Conservation (phyloP, 257 asterid species). For the Thymus quinquecostatus region DNA sequence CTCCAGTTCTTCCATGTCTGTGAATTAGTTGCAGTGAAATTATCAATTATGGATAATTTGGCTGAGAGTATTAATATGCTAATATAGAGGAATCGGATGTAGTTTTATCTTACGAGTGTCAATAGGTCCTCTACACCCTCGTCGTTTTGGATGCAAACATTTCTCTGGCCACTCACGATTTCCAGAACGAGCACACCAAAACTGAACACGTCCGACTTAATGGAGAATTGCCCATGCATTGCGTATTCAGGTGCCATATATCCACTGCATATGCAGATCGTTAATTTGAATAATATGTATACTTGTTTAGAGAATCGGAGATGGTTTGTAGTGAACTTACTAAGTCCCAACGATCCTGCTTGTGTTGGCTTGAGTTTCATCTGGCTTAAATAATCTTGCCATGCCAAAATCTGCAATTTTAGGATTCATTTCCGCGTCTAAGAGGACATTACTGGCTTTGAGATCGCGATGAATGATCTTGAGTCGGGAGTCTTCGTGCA, state of each 20-base stretch:
- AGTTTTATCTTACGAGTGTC: constrained; percentile 28
- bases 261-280: constrained; percentile 28
- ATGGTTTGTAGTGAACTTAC: constrained; percentile 34
- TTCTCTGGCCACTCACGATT: constrained; percentile 35
- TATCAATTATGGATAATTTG: not conserved
- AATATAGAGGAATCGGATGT: not conserved
- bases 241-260: constrained; percentile 38
- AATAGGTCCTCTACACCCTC: constrained; percentile 29
- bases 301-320: not conserved
- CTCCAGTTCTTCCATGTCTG: constrained; percentile 34
- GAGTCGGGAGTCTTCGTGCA: constrained; percentile 53
- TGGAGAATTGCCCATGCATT: constrained; percentile 32
- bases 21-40: constrained; percentile 4
- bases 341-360: constrained; percentile 49
- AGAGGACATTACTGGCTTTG: constrained; percentile 45
- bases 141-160: constrained; percentile 21
- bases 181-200: constrained; percentile 34
- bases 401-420: constrained; percentile 64
- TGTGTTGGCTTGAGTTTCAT: constrained; percentile 44
- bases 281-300: not conserved
- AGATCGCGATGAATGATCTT: constrained; percentile 54
- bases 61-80: not conserved
- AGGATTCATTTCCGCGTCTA: constrained; percentile 49
- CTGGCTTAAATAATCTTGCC: constrained; percentile 45
- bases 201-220: constrained; percentile 34